Conservation (phyloP, 768 basidiomycete genomes). For the Kwoniella newhampshirensis region DNA sequence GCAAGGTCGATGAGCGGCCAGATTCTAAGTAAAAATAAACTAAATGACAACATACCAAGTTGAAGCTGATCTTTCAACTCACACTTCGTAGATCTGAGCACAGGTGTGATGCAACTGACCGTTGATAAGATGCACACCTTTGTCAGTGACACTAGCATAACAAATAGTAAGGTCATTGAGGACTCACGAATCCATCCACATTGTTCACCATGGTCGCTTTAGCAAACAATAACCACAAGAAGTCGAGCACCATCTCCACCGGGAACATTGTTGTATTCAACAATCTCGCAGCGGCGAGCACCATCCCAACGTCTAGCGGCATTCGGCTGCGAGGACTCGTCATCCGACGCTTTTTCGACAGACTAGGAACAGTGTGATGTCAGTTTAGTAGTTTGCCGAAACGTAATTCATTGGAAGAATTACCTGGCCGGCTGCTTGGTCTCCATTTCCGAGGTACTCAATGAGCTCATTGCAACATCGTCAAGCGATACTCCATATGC, state of each 20-base stretch:
- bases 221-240: conserved; percentile 39
- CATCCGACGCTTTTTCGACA: conserved; percentile 19
- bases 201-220: conserved; percentile 21
- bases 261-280: conserved; percentile 10
- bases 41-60: too few species aligned
- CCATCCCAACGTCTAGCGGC: conserved; percentile 17
- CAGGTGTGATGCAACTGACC: conserved; percentile 19
- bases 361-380: conserved; percentile 10
- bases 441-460: conserved; percentile 4
- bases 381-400: too few species aligned
- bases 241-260: conserved; percentile 28
- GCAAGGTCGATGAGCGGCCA: conserved; percentile 29
- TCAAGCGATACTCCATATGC: conserved; percentile 31
- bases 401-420: not conserved
- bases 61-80: not conserved
- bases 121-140: too few species aligned
- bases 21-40: too few species aligned
- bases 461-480: conserved; percentile 13
- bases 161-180: not conserved
- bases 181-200: conserved; percentile 33
- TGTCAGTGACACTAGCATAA: not conserved
- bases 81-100: conserved; percentile 20
- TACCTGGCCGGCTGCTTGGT: conserved; percentile 30
- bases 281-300: conserved; percentile 17
- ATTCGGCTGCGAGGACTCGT: conserved; percentile 1